Base-by-base conservation (phyloP, 2,329 filamentous ascomycete species). In the Polychaeton citri region DNA sequence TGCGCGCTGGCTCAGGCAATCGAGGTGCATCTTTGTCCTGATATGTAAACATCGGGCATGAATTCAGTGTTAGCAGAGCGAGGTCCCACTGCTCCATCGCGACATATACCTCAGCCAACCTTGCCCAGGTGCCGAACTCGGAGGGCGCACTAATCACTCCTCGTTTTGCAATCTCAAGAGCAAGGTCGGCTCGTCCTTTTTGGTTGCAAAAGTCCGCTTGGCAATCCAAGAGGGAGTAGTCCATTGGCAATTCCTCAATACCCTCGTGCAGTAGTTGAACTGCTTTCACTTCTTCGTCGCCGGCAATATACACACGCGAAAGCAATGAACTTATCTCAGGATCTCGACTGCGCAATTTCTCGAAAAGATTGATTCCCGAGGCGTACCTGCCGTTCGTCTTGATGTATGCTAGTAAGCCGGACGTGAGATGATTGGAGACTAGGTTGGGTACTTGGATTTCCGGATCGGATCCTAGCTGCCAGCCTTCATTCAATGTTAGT, bases 1-100 rank as follows among this genome's bases (percentile, higher is more conserved):
- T 81, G 38, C 86, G 82, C 49, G 81, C 80, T 0, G 90, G 87
- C 53, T 94, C 86, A 1, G 90, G 90, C 81, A 96, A 88, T 40
- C 90, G 65, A 3, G 90, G 90, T 5, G 86, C 81, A 57, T 98
- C 90, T 60, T 95, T 96, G 61, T 98, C 90, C 60, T 96, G 90
- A 59, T 98, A 96, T 5, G 90, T 98, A 60, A 98, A 98, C 90
- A 98, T 98, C 6, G 90, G 90, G 59, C 90, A 98, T 13, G 90
- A 98, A 63, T 98, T 98, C 35, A 98, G 71, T 3, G 90, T 96
- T 4, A 93, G 78, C 17, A 98, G 71, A 1, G 90, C 90, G 47
- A 96, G 76, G 54, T 96, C 90, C 86, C 90, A 98, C 54, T 93
- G 84, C 57, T 98, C 90, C 62, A 93, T 75, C 34, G 80, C 75